Evolutionary conservation across 768 basidiomycete genomes (phyloP).

Genomic region (Mycena vitilis): DNA sequence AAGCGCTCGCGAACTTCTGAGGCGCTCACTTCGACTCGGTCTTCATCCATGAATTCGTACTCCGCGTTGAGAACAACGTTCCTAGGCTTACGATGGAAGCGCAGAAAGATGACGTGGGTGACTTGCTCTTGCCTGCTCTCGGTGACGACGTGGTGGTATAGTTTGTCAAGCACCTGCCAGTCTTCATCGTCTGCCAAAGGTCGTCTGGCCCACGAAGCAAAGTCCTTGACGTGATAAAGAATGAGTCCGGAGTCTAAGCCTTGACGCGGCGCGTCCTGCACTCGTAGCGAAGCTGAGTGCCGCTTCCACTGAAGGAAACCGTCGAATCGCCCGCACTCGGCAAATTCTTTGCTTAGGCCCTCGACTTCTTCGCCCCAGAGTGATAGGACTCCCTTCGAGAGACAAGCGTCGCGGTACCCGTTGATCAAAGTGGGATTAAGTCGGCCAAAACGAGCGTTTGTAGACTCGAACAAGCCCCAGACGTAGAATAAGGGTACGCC

Average conservation of each 20-base stretch:
- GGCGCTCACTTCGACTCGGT: background rate
- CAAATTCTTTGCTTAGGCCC: too few species aligned
- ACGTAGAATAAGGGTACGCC: conserved; percentile 2
- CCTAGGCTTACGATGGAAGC: background rate
- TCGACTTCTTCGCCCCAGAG: conserved; percentile 7
- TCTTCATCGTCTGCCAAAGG: background rate
- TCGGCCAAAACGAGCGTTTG: background rate
- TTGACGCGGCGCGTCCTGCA: background rate
- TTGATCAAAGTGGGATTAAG: background rate
- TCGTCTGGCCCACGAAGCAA: background rate
- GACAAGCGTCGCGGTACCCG: background rate
- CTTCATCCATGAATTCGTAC: background rate
- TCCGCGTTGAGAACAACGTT: background rate
- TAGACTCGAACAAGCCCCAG: conserved; percentile 3
- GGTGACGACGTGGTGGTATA: conserved; percentile 11
- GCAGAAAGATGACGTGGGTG: background rate
- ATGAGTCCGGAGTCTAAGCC: background rate
- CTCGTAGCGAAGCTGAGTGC: background rate
- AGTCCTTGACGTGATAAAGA: background rate
- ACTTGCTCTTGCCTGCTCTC: background rate
- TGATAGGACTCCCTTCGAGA: background rate
- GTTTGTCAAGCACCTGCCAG: background rate
- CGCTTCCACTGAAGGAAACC: conserved; percentile 2
- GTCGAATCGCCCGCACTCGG: conserved; percentile 8
- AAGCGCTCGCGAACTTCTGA: conserved; percentile 1